These are phyloP conservation scores for Lasiosphaeria ovina DNA, from an alignment of 495 filamentous ascomycete species.

Conservation along the genomic window DNA sequence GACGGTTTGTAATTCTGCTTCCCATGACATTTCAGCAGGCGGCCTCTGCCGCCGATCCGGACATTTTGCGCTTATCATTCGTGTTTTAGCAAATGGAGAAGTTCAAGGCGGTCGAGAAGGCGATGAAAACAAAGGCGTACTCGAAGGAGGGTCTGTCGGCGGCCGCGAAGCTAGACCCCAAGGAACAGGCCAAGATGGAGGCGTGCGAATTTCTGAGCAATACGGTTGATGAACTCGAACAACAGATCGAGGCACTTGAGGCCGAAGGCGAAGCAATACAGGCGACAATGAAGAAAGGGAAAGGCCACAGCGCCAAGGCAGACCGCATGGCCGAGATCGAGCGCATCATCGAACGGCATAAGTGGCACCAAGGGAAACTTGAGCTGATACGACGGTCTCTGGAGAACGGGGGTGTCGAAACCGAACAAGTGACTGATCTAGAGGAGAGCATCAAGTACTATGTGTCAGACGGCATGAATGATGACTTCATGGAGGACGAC, in stretches of 20 bases:
- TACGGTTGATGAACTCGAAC: conserved; percentile 91
- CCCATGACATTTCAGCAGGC: background rate
- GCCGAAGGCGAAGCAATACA: conserved; percentile 86
- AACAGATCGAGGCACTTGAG: conserved; percentile 87
- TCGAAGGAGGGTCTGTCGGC: conserved; percentile 94
- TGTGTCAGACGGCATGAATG: conserved; percentile 81
- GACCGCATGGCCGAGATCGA: conserved; percentile 87
- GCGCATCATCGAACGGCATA: conserved; percentile 82
- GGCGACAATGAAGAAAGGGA: conserved; percentile 89
- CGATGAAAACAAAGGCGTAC: conserved; percentile 99
- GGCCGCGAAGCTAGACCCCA: conserved; percentile 89
- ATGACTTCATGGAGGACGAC: conserved; percentile 90
- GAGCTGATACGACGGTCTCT: conserved; percentile 86
- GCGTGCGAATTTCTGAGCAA: conserved; percentile 75
- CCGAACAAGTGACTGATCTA: conserved; percentile 76
- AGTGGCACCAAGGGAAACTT: conserved; percentile 91
- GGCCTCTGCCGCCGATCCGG: conserved; percentile 13
- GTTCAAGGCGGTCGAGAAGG: conserved; percentile 99
- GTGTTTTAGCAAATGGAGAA: conserved; percentile 91
- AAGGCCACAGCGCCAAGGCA: conserved; percentile 75
- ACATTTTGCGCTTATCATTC: conserved; percentile 8
- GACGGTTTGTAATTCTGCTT: conserved; percentile 59
- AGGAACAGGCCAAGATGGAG: conserved; percentile 88
- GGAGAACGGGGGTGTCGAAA: conserved; percentile 88
- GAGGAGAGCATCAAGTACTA: conserved; percentile 95